Conservation (phyloP, 2,329 filamentous ascomycete genomes). For the Nectriaceae sp. region DNA sequence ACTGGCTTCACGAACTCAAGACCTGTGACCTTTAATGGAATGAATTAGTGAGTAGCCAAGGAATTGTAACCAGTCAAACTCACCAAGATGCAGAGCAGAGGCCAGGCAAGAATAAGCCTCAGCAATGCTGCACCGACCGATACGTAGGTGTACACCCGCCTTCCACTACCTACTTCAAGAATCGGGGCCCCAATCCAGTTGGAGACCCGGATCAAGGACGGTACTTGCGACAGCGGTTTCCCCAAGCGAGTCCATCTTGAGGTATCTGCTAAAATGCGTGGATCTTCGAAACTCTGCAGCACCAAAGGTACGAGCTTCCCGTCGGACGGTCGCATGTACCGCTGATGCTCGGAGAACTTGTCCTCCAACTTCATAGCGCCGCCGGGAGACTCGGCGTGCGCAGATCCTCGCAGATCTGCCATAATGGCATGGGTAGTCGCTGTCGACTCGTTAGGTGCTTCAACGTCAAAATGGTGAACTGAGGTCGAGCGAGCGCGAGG, state of each 20-base stretch:
- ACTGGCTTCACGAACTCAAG: too few relatives aligned
- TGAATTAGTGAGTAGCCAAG: neutral
- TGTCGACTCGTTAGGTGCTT: too few relatives aligned
- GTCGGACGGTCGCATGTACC: conserved; percentile 3
- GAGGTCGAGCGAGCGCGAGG: too few relatives aligned
- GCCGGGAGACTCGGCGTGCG: too few relatives aligned
- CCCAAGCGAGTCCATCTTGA: conserved; percentile 9
- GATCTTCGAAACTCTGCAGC: conserved; percentile 4
- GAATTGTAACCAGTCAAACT: neutral
- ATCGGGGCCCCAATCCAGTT: conserved; percentile 10
- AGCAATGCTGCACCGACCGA: neutral
- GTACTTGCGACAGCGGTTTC: conserved; percentile 1
- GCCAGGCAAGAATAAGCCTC: conserved; percentile 4
- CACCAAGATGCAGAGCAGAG: conserved; percentile 4
- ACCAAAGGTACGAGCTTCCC: conserved; percentile 9
- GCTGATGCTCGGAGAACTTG: neutral
- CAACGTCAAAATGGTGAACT: too few relatives aligned
- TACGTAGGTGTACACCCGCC: neutral
- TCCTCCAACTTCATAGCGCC: neutral
- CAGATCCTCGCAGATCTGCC: too few relatives aligned
- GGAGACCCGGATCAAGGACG: conserved; percentile 1
- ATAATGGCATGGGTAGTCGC: too few relatives aligned
- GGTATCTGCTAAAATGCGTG: conserved; percentile 2
- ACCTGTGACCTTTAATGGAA: neutral
- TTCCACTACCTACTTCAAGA: neutral